Base-by-base conservation (phyloP, 2,329 filamentous ascomycete genomes). In the Fusarium brevicatenulatum region DNA sequence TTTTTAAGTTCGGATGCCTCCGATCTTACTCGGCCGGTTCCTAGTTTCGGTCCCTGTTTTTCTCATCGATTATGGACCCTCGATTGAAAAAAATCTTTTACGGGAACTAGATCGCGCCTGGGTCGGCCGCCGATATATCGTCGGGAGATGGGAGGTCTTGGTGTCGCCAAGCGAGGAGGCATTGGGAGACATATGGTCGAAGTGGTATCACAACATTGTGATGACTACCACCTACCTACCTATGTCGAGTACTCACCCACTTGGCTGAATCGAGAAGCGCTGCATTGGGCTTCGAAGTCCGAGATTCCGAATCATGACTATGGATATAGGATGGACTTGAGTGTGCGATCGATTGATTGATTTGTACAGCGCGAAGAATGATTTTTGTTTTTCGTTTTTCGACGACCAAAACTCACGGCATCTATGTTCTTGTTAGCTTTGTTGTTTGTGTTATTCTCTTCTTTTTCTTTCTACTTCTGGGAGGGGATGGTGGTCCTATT, bases 341-440 rank as follows among this genome's bases (percentile, higher is more conserved):
- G 53, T 62, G 56, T 70, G 46, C 23, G 65, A 40, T 52, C 54
- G 43, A 63, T 68, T 23, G 56, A 63, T 40, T 40, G 50, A 40
- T 67, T 60, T 65, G 61, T 56, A 46, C 43, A 63, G 60, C 47
- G 55, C 39, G 37, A 63, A 56, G 58, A 55, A 70, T 60, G 65
- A 44, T 52, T 49, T 66, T 67, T 36, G 32, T 36, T 36, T 9
- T 9, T 16, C 34, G 12, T 57, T 46, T 36, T 30, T 57, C 32
- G 37, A 43, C 50, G 25, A 44, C 55, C 60, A 65, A 71, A 72
- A 75, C 60, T 50, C 61, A 68, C 69, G 63, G 70, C 76, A 74
- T 76, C 68, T 72, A 60, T 54, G 34, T 54, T 55, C 42, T 56
- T 70, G 40, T 60, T 53, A 52, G 39, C 43, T 55, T 75, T 66